Conservation (phyloP, 441 rosid species). For the Pelargonium myrrhifolium region DNA sequence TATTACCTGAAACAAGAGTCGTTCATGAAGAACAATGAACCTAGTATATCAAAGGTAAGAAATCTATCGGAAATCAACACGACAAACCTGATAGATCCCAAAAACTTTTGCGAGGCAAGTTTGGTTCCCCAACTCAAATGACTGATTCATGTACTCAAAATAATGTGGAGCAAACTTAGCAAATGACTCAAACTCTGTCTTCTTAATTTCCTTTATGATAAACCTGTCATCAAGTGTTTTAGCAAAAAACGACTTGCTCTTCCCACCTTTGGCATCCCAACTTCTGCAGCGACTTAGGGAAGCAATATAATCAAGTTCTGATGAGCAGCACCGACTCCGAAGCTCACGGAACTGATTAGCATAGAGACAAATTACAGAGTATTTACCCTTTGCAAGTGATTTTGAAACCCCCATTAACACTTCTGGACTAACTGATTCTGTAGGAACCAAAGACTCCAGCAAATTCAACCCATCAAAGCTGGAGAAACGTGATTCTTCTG, state of each 20-base stretch:
- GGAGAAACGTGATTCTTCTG: slow-evolving; percentile 51
- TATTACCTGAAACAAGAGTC: slow-evolving; percentile 47
- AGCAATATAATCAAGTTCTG: slow-evolving; percentile 77
- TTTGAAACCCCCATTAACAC: slow-evolving; percentile 58
- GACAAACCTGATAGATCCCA: slow-evolving; percentile 85
- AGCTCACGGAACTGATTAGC: slow-evolving; percentile 75
- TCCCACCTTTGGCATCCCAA: slow-evolving; percentile 99
- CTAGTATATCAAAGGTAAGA: not conserved
- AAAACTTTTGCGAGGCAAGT: slow-evolving; percentile 96
- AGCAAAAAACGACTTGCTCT: slow-evolving; percentile 80
- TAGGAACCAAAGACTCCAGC: slow-evolving; percentile 56
- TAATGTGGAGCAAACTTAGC: slow-evolving; percentile 73
- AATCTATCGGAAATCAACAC: not conserved
- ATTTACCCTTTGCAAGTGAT: slow-evolving; percentile 68
- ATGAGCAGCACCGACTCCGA: slow-evolving; percentile 54
- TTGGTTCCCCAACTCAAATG: slow-evolving; percentile 69
- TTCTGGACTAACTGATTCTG: slow-evolving; percentile 44
- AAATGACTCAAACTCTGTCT: slow-evolving; percentile 86
- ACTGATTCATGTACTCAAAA: slow-evolving; percentile 74
- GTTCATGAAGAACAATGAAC: slow-evolving; percentile 10
- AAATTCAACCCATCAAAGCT: slow-evolving; percentile 71
- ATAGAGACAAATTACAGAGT: slow-evolving; percentile 62
- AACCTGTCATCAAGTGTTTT: slow-evolving; percentile 84
- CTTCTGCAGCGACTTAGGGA: slow-evolving; percentile 80
- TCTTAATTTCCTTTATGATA: slow-evolving; percentile 91